Percentiles rank a stretch among this genome's conserved stretches.
phyloP scores from a whole-genome alignment of 371 early-diverging fungal genomes.

The Mucor racemosus region DNA sequence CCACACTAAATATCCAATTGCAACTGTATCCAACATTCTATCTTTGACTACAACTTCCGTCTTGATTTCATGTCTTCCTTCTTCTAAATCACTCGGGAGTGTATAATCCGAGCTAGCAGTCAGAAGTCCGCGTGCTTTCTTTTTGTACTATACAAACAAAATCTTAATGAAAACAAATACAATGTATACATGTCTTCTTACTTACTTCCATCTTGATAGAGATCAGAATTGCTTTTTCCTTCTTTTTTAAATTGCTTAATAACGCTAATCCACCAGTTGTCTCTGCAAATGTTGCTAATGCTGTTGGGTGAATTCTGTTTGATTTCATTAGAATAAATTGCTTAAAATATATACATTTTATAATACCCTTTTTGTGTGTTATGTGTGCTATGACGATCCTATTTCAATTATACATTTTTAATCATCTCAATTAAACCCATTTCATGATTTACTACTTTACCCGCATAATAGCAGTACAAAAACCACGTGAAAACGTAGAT shows the following conservation, averaged over 20 bases:
- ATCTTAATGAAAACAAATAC: neutral
- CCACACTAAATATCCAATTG: conserved; percentile 48
- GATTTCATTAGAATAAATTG: neutral
- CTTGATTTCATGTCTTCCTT: conserved; percentile 33
- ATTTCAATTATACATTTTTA: neutral
- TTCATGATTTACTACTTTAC: conserved; percentile 28
- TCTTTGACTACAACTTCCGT: conserved; percentile 55
- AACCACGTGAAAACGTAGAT: conserved; percentile 52
- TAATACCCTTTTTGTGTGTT: conserved; percentile 31
- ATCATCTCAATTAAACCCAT: neutral
- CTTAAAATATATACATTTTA: neutral
- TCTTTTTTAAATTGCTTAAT: conserved; percentile 43
- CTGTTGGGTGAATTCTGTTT: conserved; percentile 61
- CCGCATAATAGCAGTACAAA: conserved; percentile 56
- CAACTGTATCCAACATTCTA: conserved; percentile 52
- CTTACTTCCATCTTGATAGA: conserved; percentile 61
- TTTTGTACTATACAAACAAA: conserved; percentile 43
- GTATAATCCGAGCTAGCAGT: conserved; percentile 43
- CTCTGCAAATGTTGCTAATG: conserved; percentile 66
- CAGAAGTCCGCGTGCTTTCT: conserved; percentile 55
- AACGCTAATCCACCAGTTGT: conserved; percentile 63
- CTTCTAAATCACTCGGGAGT: conserved; percentile 20
- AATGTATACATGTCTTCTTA: neutral
- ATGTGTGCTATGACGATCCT: conserved; percentile 35
- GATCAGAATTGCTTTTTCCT: conserved; percentile 54